Evolutionary conservation across 73 alveolate species (phyloP), one percentile per base, ranked within the genome.

Genomic region (Tetrahymena malaccensis): DNA sequence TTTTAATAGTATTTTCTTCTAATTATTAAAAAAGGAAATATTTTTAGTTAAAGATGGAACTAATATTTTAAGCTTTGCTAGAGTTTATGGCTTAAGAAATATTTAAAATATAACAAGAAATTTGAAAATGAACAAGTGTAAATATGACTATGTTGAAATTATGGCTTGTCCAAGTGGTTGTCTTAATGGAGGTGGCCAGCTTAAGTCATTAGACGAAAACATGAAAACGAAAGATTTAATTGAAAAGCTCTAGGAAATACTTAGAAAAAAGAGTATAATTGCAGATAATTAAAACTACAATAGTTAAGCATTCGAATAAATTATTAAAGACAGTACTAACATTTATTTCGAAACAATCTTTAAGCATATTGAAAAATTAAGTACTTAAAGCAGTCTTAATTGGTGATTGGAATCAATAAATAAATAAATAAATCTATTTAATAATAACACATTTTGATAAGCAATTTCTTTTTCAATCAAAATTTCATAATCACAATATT

Each of bases 111-210:
- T 99, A 34, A 98, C 98, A 17, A 95, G 99, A 55, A 97, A 97
- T 94, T 94, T 99, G 37, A 99, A 98, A 96, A 70, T 96, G 9
- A 98, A 97, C 93, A 98, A 97, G 84, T 97, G 98, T 85, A 95
- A 98, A 55, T 99, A 99, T 95, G 98, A 97, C 94, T 99, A 98
- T 97, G 98, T 99, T 34, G 99, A 99, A 97, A 97, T 99, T 43
- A 99, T 98, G 99, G 99, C 99, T 3, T 99, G 99, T 93, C 99
- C 99, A 12, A 98, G 98, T 21, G 99, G 99, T 50, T 99, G 99
- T 94, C 96, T 99, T 21, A 99, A 99, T 97, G 99, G 99, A 93
- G 99, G 99, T 8, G 99, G 99, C 40, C 97, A 99, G 95, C 96
- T 98, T 34, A 70, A 70, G 25, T 70, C 89, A 25, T 25, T 70